Evolutionary conservation across 169 alveolate genomes (phyloP), one percentile per base, ranked within the genome.

Genomic region (Sarcocystis neurona): DNA sequence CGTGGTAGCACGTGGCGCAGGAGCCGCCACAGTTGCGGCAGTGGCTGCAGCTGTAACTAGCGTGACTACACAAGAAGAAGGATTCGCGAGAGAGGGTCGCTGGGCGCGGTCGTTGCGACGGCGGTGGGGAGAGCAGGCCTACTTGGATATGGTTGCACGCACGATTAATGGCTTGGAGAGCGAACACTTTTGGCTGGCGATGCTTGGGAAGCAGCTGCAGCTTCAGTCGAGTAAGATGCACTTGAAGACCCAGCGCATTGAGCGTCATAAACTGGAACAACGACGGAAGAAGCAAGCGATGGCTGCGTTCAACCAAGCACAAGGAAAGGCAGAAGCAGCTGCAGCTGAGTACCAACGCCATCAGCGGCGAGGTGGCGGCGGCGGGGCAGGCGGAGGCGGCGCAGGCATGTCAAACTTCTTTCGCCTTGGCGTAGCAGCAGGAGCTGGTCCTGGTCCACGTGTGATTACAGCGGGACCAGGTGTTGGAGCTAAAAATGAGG

Each of bases 211-310:
- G 56, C 82, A 72, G 32, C 37, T 72, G 43, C 82, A 37, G n/a
- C 82, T 72, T 39, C 82, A 72, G 41, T 3, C 39, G 6, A 72
- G 56, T 39, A 32, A 39, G 32, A 53, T 56, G 34, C 82, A 43
- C 43, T 39, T 72, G 53, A 72, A 72, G 56, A 18, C 82, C 41
- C 82, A 37, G 82, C 82, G 82, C 0, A 23, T 72, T n/a, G 82
- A 72, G 3, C 47, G 82, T 1, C 82, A 72, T 39, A 72, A 37
- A 18, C 56, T 72, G 10, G 82, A 72, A 37, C 82, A 72, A 18
- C 82, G 82, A 2, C 34, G 82, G 56, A 72, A 72, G 20, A 37
- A 43, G n/a, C 82, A 72, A 34, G 53, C 82, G 37, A 10, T 72
- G n/a, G 58, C 47, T 0, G 82, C 82, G 56, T 72, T 23, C 23